These are phyloP conservation scores for Tuber microsphaerosporum DNA, from an alignment of 495 filamentous ascomycete genomes.

Conservation along the genomic window DNA sequence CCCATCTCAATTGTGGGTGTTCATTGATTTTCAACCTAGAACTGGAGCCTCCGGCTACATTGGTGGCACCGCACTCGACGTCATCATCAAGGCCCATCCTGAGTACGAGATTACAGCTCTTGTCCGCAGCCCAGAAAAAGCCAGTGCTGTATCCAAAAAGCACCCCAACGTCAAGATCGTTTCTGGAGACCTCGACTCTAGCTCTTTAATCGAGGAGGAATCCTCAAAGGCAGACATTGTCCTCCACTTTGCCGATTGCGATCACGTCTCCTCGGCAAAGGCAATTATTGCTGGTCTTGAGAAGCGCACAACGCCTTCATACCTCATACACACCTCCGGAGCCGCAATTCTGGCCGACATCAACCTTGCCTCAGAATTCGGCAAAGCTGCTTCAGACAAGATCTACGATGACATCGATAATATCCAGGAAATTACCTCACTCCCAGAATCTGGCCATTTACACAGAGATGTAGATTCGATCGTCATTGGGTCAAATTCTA, in stretches of 20 bases:
- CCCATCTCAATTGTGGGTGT: background rate
- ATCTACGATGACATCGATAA: conserved; percentile 57
- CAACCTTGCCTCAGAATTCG: conserved; percentile 43
- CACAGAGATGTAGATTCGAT: conserved; percentile 60
- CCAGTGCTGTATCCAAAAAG: conserved; percentile 20
- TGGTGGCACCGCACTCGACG: conserved; percentile 48
- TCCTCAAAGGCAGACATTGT: conserved; percentile 55
- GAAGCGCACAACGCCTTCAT: conserved; percentile 20
- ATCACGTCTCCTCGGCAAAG: conserved; percentile 49
- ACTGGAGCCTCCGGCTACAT: conserved; percentile 51
- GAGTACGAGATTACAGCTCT: conserved; percentile 47
- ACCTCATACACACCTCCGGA: conserved; percentile 58
- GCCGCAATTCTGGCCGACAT: conserved; percentile 50
- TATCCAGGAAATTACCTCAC: conserved; percentile 47
- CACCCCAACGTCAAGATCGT: conserved; percentile 52
- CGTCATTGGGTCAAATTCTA: conserved; percentile 47
- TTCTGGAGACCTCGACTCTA: conserved; percentile 51
- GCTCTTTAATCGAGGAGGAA: conserved; percentile 49
- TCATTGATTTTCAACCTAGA: conserved; percentile 25
- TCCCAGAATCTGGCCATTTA: conserved; percentile 50
- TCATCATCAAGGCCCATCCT: conserved; percentile 44
- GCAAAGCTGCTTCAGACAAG: conserved; percentile 48
- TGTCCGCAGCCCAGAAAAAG: conserved; percentile 44
- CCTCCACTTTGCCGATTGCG: conserved; percentile 52
- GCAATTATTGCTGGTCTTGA: conserved; percentile 49